Evolutionary conservation across 441 rosid species (phyloP), one percentile per base, ranked within the genome.

Genomic region (Francoa sonchifolia): DNA sequence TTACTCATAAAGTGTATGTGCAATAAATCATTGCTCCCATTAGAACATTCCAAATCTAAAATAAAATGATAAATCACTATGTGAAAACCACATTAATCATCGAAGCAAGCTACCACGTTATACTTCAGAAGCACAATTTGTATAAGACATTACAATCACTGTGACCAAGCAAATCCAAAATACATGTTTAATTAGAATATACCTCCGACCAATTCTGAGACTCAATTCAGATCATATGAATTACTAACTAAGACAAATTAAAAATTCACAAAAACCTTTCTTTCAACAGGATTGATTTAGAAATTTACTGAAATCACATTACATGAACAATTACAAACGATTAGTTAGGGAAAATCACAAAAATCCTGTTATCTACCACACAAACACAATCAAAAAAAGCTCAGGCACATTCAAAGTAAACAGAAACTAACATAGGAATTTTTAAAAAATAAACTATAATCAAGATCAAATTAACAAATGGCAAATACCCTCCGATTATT

Each of bases 401-500:
- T n/a, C 23, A 31, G n/a, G 15, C n/a, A 33, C 34, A 34, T 14
- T 22, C 5, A 27, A 54, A 52, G 11, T 27, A 9, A 43, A 12
- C 15, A 4, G 19, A 27, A 12, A 32, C 6, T 9, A 42, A 42
- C n/a, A n/a, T n/a, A n/a, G n/a, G n/a, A n/a, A n/a, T n/a, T n/a
- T 2, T 0, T 3, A 33, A 2, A 33, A 33, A 33, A 34, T 0
- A 14, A 1, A 15, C 38, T 37, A 22, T n/a, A 18, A 8, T 22
- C 0, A 19, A 55, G 53, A 39, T 39, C 42, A 34, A 27, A 39
- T 23, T 21, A 42, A 14, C n/a, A 41, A 30, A 38, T n/a, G 7
- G 39, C 19, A 14, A 55, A 29, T 62, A 71, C 82, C 82, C 53
- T 75, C 55, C 74, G 53, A 42, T 35, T 65, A 32, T 22, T 57